Percentiles rank a stretch among this genome's conserved stretches.
Conservation (phyloP, 192 early-diverging fungal genomes). For the Physocladia obscura region DNA sequence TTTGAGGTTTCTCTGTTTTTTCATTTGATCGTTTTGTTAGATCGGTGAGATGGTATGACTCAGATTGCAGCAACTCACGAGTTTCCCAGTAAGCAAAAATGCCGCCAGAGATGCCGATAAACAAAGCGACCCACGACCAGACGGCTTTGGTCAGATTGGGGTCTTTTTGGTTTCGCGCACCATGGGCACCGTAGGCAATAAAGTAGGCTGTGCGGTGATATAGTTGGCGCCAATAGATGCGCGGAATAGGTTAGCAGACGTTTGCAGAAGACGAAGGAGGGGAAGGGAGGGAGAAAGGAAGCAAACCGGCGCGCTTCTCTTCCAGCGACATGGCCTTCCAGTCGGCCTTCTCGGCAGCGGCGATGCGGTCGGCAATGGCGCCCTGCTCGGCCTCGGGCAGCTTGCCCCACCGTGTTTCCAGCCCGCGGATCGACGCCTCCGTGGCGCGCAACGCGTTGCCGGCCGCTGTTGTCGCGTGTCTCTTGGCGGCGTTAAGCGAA, state of each 20-base stretch:
- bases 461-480: neutral
- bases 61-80: too few species aligned
- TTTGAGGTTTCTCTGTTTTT: constrained; percentile 34
- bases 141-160: constrained; percentile 70
- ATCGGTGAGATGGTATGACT: neutral
- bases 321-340: constrained; percentile 91
- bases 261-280: neutral
- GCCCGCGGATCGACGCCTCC: constrained; percentile 16
- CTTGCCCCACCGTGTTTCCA: constrained; percentile 61
- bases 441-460: neutral
- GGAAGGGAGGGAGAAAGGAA: neutral
- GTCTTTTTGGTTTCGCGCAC: constrained; percentile 76
- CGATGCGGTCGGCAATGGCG: constrained; percentile 75
- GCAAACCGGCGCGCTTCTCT: constrained; percentile 89
- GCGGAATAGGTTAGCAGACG: too few species aligned
- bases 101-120: constrained; percentile 63
- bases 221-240: too few species aligned
- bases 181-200: constrained; percentile 93
- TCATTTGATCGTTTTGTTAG: neutral
- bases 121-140: constrained; percentile 40
- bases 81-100: constrained; percentile 41
- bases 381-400: constrained; percentile 79
- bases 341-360: constrained; percentile 88
- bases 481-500: neutral
- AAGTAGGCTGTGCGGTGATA: constrained; percentile 92